A percentile compares a stretch with the other conserved stretches of the same genome.
phyloP scores from a whole-genome alignment of 176 grass and related monocot genomes.

The Oryza glaberrima region DNA sequence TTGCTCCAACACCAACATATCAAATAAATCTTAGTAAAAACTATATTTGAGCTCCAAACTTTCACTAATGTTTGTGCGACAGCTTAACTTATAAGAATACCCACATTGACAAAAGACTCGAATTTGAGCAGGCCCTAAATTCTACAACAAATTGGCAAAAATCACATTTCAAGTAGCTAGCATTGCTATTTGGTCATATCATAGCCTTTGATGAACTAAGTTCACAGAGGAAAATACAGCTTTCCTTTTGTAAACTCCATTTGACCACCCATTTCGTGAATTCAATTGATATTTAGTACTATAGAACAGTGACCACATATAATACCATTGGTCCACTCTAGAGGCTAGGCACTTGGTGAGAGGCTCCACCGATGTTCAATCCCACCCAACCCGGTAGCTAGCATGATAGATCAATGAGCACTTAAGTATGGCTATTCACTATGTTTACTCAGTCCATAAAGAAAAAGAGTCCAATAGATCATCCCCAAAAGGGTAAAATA shows the following conservation, averaged over 20 bases:
- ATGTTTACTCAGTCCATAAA: constrained; percentile 7
- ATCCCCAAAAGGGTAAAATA: constrained; percentile 3
- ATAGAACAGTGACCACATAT: neutral
- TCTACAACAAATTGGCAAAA: neutral
- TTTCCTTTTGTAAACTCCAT: neutral
- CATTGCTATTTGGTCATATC: neutral
- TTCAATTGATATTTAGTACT: neutral
- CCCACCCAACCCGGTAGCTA: constrained; percentile 11
- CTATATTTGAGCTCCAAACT: neutral
- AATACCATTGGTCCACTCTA: neutral
- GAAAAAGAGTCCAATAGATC: constrained; percentile 22
- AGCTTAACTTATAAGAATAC: neutral
- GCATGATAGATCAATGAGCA: constrained; percentile 22
- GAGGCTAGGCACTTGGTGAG: neutral
- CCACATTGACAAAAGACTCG: neutral
- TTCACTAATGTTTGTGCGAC: neutral
- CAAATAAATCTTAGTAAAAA: neutral
- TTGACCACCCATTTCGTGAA: neutral
- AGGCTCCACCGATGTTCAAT: constrained; percentile 9
- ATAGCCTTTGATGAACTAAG: neutral
- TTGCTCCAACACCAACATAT: neutral
- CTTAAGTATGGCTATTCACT: neutral
- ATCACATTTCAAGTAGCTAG: neutral
- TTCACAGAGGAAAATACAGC: neutral
- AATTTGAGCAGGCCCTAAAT: neutral